Base-by-base conservation (phyloP, 2,329 filamentous ascomycete genomes). In the Akanthomyces dipterigenus region DNA sequence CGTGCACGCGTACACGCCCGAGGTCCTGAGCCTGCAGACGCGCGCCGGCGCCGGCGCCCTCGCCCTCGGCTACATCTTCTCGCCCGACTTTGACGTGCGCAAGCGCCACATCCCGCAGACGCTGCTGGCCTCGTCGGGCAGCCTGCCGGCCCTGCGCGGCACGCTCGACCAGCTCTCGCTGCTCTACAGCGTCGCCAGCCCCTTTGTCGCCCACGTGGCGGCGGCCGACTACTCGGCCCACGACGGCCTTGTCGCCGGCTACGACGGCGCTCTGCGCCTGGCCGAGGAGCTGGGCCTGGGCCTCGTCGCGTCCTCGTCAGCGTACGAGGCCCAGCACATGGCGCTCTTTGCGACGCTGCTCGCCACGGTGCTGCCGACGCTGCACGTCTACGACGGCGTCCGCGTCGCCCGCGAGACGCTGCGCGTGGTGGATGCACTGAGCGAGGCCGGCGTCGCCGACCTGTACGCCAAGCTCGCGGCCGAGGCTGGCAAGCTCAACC, bases 61-160 rank as follows among this genome's bases (percentile, higher is more conserved):
- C 71, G 92, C 95, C 24, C 83, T 99, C 54, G 95, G 95, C 62
- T 99, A 99, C 78, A 90, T 98, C 73, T 99, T 98, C 82, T 97
- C 93, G 64, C 91, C 91, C 70, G 95, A 99, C 77, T 97, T 96
- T 70, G 93, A 98, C 73, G 76, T 96, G 70, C 86, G 84, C 79
- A 97, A 95, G 82, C 87, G 93, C 67, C 87, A 95, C 72, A 87
- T 97, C 62, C 93, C 95, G 3, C 95, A 99, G 81, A 88, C 91
- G 18, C 87, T 99, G 65, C 78, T 99, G 65, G 93, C 92, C 11
- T 91, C 92, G 3, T 93, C 92, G 0, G 87, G 90, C 50, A 93
- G 88, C 66, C 80, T 99, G 66, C 85, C 86, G 63, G 88, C 89
- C 71, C 82, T 99, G 70, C 89, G 92, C 46, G 80, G 87, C n/a